Percentiles rank a stretch among this genome's conserved stretches.
Evolutionary conservation across 2,329 filamentous ascomycete genomes (phyloP).

Genomic region (Aspergillus carbonarius): DNA sequence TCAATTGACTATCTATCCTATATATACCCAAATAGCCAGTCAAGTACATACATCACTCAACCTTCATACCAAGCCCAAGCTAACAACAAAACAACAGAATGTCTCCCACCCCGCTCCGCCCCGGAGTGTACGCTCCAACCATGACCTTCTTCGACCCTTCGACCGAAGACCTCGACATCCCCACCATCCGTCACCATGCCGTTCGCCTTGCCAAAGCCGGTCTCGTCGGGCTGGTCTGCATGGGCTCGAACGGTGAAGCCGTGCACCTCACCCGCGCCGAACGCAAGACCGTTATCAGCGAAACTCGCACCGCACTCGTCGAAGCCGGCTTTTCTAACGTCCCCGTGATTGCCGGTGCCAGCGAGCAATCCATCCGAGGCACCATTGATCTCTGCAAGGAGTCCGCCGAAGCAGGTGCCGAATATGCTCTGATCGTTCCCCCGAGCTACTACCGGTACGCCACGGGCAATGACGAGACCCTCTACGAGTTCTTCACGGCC

Average conservation of each 20-base stretch:
- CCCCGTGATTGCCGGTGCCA: conserved; percentile 80
- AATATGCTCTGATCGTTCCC: conserved; percentile 76
- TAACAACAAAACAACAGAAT: conserved; percentile 19
- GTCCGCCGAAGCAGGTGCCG: conserved; percentile 67
- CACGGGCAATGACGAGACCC: conserved; percentile 67
- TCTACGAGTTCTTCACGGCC: conserved; percentile 70
- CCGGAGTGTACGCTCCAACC: conserved; percentile 83
- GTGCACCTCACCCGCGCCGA: conserved; percentile 79
- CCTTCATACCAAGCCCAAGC: not conserved
- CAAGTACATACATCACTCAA: not conserved
- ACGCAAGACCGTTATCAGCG: conserved; percentile 70
- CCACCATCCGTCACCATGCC: conserved; percentile 76
- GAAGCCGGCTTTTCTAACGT: conserved; percentile 72
- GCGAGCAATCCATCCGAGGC: conserved; percentile 76
- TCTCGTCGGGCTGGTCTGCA: conserved; percentile 76
- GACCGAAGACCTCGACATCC: conserved; percentile 81
- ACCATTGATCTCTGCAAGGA: conserved; percentile 74
- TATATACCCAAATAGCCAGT: not conserved
- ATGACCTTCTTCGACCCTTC: conserved; percentile 87
- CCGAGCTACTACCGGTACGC: conserved; percentile 80
- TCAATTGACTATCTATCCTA: not conserved
- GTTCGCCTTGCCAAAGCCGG: conserved; percentile 74
- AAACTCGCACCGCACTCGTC: conserved; percentile 78
- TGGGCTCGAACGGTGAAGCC: conserved; percentile 90
- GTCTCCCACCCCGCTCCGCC: conserved; percentile 62